Evolutionary conservation across 768 basidiomycete genomes (phyloP).

Genomic region (Cystobasidium ongulense): DNA sequence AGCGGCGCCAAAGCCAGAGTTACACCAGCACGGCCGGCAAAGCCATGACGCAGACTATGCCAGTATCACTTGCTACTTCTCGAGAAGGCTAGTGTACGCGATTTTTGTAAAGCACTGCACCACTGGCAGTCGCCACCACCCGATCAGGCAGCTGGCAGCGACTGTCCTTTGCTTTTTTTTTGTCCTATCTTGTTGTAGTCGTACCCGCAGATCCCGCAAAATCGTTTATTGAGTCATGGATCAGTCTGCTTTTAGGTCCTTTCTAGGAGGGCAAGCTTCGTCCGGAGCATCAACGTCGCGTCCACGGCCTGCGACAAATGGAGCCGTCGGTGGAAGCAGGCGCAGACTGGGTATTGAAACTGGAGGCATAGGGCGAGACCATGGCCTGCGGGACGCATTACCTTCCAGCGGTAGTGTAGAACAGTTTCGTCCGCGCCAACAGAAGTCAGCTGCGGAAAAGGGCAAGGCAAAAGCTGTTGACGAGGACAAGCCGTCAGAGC

Average conservation of each 20-base stretch:
- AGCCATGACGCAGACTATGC: too few relatives aligned
- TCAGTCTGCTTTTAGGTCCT: slow-evolving; percentile 12
- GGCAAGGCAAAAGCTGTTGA: not conserved
- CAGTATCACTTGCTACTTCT: too few relatives aligned
- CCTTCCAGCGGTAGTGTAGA: not conserved
- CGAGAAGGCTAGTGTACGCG: too few relatives aligned
- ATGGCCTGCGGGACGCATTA: not conserved
- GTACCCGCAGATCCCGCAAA: not conserved
- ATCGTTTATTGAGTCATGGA: not conserved
- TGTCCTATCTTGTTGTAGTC: not conserved
- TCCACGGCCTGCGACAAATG: not conserved
- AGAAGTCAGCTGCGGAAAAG: not conserved
- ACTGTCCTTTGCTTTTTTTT: not conserved
- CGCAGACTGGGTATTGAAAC: not conserved
- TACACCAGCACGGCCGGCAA: not conserved
- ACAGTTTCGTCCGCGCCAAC: slow-evolving; percentile 14
- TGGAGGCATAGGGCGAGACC: not conserved
- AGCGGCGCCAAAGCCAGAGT: not conserved
- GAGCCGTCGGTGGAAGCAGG: not conserved
- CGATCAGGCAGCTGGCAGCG: too few relatives aligned
- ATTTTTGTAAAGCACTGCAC: too few relatives aligned
- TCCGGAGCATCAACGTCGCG: not conserved
- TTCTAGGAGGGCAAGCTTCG: not conserved
- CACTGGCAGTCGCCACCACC: too few relatives aligned
- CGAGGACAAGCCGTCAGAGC: not conserved